Percentiles rank a stretch among this genome's conserved stretches.
Conservation (phyloP, 2,329 filamentous ascomycete genomes). For the Epichloe glyceriae region DNA sequence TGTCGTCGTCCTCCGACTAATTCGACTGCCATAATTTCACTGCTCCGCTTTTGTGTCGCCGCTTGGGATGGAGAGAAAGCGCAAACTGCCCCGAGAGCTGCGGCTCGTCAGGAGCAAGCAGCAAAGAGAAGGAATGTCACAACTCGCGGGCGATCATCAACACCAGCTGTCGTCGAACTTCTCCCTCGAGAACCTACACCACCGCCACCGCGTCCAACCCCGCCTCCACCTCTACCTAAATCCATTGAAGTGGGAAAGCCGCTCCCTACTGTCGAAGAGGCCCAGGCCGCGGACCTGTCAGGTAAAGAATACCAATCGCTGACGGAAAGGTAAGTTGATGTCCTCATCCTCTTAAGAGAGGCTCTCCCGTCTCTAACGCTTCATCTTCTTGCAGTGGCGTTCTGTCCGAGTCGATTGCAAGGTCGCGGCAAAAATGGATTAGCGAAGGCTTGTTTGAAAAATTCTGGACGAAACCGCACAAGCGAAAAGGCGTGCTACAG, state of each 20-base stretch:
- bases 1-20: conserved; percentile 7
- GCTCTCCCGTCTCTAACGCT: not conserved
- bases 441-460: conserved; percentile 61
- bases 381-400: conserved; percentile 44
- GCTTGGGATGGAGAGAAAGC: conserved; percentile 47
- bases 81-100: conserved; percentile 51
- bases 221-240: conserved; percentile 40
- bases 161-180: conserved; percentile 25
- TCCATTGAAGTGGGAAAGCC: conserved; percentile 53
- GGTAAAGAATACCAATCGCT: conserved; percentile 59
- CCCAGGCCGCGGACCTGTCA: conserved; percentile 51
- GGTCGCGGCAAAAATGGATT: conserved; percentile 64
- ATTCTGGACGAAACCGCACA: conserved; percentile 62
- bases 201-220: conserved; percentile 18
- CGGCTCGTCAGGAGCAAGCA: conserved; percentile 45
- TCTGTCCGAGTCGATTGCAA: conserved; percentile 56
- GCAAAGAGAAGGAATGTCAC: conserved; percentile 47
- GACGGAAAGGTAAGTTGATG: conserved; percentile 47
- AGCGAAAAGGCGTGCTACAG: conserved; percentile 50
- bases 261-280: conserved; percentile 54
- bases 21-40: not conserved
- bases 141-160: conserved; percentile 38
- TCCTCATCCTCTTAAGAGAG: not conserved
- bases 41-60: not conserved
- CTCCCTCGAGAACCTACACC: conserved; percentile 22